Evolutionary conservation across 805 yeast genomes (phyloP).

Genomic region (Henningerozyma blattae): DNA sequence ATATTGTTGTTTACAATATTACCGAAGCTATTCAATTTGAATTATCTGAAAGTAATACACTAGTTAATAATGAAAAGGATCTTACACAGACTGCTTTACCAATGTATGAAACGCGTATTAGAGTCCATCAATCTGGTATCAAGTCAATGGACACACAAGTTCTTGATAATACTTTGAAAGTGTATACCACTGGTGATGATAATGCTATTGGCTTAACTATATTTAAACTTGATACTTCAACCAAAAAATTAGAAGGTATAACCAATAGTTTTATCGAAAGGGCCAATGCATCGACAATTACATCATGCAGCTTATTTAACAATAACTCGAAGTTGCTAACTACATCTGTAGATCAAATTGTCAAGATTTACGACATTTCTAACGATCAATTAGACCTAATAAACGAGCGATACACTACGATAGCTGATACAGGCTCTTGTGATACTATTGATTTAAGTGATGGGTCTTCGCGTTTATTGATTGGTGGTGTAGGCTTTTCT

Average conservation of each 20-base stretch:
- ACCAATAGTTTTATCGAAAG: slow-evolving; percentile 28
- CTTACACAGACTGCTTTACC: slow-evolving; percentile 4
- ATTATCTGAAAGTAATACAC: slow-evolving; percentile 2
- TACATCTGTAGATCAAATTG: slow-evolving; percentile 75
- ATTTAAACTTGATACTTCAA: slow-evolving; percentile 21
- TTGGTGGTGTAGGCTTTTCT: slow-evolving; percentile 83
- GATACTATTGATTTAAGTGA: slow-evolving; percentile 26
- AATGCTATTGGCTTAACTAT: slow-evolving; percentile 46
- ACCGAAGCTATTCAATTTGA: slow-evolving; percentile 18
- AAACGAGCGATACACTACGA: slow-evolving; percentile 52
- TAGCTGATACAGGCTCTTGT: slow-evolving; percentile 83
- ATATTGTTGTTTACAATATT: slow-evolving; percentile 49
- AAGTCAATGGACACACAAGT: slow-evolving; percentile 39
- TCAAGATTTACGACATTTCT: slow-evolving; percentile 48
- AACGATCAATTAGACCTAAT: slow-evolving; percentile 17
- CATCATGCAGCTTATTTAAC: slow-evolving; percentile 38
- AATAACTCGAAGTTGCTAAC: slow-evolving; percentile 32
- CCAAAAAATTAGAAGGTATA: slow-evolving; percentile 6
- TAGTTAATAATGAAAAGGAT: slow-evolving; percentile 2
- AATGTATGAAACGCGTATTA: slow-evolving; percentile 25
- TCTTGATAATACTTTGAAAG: slow-evolving; percentile 10
- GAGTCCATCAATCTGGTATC: slow-evolving; percentile 77
- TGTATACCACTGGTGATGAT: slow-evolving; percentile 89
- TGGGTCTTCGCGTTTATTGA: slow-evolving; percentile 27
- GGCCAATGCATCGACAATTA: slow-evolving; percentile 84